These are phyloP conservation scores for Chalaropsis ovoidea DNA, from an alignment of 2,329 filamentous ascomycete genomes.

Conservation along the genomic window DNA sequence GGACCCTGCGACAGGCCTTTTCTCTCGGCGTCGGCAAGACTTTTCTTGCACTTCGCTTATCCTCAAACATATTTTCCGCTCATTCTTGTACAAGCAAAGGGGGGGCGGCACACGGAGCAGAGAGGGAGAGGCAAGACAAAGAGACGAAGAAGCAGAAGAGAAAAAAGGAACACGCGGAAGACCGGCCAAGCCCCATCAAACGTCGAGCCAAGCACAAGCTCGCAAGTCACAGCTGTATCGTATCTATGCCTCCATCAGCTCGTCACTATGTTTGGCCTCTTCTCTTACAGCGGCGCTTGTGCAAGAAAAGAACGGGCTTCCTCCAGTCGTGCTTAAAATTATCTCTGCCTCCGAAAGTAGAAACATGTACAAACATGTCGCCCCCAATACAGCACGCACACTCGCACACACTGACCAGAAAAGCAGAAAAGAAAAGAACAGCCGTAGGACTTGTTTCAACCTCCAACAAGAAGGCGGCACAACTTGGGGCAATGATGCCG, in stretches of 20 bases:
- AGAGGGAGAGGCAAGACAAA: neutral
- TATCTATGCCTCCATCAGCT: neutral
- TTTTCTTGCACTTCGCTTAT: neutral
- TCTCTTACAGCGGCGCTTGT: neutral
- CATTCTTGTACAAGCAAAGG: neutral
- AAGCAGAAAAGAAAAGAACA: too few relatives aligned
- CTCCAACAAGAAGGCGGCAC: conserved; percentile 2
- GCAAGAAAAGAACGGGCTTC: neutral
- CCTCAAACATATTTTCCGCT: conserved; percentile 10
- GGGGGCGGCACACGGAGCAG: neutral
- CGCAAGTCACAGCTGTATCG: neutral
- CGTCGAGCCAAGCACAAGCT: too few relatives aligned
- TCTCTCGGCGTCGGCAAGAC: neutral
- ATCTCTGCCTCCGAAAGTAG: too few relatives aligned
- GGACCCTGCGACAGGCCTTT: neutral
- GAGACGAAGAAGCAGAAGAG: neutral
- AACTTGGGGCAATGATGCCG: neutral
- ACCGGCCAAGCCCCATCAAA: neutral
- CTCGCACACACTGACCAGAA: too few relatives aligned
- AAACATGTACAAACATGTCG: too few relatives aligned
- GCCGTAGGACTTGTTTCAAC: conserved; percentile 13
- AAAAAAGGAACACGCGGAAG: neutral
- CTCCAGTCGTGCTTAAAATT: neutral
- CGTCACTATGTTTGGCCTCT: conserved; percentile 1
- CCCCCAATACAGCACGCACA: too few relatives aligned